Conservation (phyloP, 352 stramenopile genomes). For the Globisporangium paddicum region DNA sequence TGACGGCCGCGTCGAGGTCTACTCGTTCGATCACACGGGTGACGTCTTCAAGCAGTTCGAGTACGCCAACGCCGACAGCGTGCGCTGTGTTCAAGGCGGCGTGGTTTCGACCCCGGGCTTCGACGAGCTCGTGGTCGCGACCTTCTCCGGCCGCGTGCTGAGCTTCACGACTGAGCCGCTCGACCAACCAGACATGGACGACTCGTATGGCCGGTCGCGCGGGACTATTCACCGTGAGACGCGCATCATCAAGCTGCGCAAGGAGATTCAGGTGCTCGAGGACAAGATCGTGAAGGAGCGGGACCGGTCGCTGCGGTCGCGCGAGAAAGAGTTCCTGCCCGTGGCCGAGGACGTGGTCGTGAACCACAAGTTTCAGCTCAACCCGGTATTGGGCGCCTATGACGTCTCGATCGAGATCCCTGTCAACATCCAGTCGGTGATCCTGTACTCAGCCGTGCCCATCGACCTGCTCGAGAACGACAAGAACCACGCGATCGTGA, state of each 20-base stretch:
- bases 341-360: constrained; percentile 73
- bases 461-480: constrained; percentile 76
- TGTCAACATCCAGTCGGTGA: constrained; percentile 72
- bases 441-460: constrained; percentile 67
- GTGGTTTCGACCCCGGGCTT: constrained; percentile 66
- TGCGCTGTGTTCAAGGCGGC: constrained; percentile 69
- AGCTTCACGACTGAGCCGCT: constrained; percentile 83
- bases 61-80: constrained; percentile 62
- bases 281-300: constrained; percentile 67
- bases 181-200: constrained; percentile 63
- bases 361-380: constrained; percentile 77
- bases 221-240: constrained; percentile 72
- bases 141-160: constrained; percentile 74
- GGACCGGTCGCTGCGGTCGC: constrained; percentile 27
- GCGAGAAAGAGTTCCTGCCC: constrained; percentile 62
- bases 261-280: constrained; percentile 63
- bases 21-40: constrained; percentile 43
- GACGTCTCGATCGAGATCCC: constrained; percentile 80
- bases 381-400: constrained; percentile 59
- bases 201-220: constrained; percentile 71
- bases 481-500: constrained; percentile 70
- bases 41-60: constrained; percentile 65
- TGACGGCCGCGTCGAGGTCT: constrained; percentile 78
- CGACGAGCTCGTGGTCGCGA: constrained; percentile 72
- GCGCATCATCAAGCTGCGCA: constrained; percentile 76